Evolutionary conservation across 441 rosid species (phyloP).

Genomic region (Eruca vesicaria): DNA sequence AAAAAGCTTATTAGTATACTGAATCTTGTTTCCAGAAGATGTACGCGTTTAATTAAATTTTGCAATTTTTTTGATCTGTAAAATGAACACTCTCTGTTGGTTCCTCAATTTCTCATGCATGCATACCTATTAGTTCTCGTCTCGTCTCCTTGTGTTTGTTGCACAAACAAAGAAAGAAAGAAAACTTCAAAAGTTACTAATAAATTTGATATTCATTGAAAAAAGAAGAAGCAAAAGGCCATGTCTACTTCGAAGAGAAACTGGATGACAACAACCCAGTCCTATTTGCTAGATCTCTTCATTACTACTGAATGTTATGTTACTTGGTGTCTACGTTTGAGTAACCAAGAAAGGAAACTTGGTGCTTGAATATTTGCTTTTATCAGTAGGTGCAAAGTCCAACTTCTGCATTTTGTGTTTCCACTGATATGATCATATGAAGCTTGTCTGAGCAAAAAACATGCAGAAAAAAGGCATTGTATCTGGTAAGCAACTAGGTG

Average conservation of each 20-base stretch:
- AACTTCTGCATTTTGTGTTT: slow-evolving; percentile 78
- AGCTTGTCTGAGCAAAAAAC: slow-evolving; percentile 82
- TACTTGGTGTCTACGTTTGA: background rate
- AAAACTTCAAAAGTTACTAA: no score
- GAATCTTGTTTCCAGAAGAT: background rate
- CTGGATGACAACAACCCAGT: slow-evolving; percentile 9
- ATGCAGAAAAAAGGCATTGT: slow-evolving; percentile 46
- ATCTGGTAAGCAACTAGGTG: slow-evolving; percentile 21
- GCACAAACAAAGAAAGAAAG: no score
- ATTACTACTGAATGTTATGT: slow-evolving; percentile 7
- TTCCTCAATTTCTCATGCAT: background rate
- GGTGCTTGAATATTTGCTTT: slow-evolving; percentile 21
- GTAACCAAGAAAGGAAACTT: background rate
- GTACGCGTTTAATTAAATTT: background rate
- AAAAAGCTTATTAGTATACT: background rate
- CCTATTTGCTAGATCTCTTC: slow-evolving; percentile 15
- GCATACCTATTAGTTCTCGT: background rate
- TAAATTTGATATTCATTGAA: no score
- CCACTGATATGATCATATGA: slow-evolving; percentile 67
- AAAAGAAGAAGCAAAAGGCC: background rate
- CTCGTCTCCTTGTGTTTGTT: background rate
- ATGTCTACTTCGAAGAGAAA: background rate
- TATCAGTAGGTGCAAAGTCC: slow-evolving; percentile 54
- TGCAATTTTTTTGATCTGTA: background rate
- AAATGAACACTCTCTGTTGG: background rate